phyloP scores from a whole-genome alignment of 2,329 filamentous ascomycete species.

The Microdochium paspali region DNA sequence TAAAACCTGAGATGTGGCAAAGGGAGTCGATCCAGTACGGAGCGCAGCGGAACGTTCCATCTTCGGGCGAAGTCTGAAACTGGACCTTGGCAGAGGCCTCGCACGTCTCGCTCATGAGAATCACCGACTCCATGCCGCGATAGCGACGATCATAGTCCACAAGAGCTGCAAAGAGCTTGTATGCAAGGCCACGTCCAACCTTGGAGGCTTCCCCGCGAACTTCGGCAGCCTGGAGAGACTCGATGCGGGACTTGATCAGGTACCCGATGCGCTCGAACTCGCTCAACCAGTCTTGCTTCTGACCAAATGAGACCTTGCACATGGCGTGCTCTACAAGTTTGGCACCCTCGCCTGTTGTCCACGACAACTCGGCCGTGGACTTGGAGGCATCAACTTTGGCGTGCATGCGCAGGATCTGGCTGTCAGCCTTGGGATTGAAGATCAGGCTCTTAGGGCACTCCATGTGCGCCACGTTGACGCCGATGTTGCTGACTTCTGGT shows the following conservation, averaged over 20 bases:
- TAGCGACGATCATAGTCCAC: constrained; percentile 47
- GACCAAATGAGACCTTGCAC: constrained; percentile 52
- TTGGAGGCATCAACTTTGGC: constrained; percentile 48
- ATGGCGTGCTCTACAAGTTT: constrained; percentile 51
- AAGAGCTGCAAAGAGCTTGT: constrained; percentile 55
- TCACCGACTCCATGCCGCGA: constrained; percentile 48
- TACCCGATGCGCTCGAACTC: constrained; percentile 62
- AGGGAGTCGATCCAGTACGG: constrained; percentile 52
- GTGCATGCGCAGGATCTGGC: constrained; percentile 52
- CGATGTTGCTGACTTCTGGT: constrained; percentile 44
- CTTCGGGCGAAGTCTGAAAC: constrained; percentile 36
- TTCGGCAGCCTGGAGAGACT: constrained; percentile 49
- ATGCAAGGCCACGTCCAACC: constrained; percentile 65
- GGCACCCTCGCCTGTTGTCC: constrained; percentile 49
- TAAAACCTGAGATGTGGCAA: constrained; percentile 51
- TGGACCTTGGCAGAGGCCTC: constrained; percentile 42
- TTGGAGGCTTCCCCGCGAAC: constrained; percentile 59
- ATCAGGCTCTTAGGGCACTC: constrained; percentile 65
- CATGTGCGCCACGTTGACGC: constrained; percentile 57
- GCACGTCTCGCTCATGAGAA: constrained; percentile 41
- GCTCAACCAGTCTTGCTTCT: constrained; percentile 48
- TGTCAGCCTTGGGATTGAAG: constrained; percentile 30
- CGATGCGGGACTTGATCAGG: constrained; percentile 55
- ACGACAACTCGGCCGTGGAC: constrained; percentile 45
- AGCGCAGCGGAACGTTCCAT: constrained; percentile 44